Base-by-base conservation (phyloP, 257 asterid species). In the Nicotiana paniculata region DNA sequence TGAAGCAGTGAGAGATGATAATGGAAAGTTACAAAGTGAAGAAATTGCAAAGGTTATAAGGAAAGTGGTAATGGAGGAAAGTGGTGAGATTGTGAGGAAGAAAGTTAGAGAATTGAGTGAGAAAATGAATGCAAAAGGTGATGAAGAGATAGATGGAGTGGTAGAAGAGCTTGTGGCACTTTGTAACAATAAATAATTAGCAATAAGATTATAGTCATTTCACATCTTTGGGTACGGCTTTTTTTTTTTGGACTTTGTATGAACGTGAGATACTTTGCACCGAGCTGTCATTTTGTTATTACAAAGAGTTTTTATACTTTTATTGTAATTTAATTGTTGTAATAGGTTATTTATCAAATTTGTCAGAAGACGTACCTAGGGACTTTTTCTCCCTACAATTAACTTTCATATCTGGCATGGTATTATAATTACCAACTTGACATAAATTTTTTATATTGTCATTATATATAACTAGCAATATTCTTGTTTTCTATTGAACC, bases 131-230 rank as follows among this genome's bases (percentile, higher is more conserved):
- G 72, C 59, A 5, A 80, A 88, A 24, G 91, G 85, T 1, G 90
- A 88, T 43, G 82, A 87, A 28, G 93, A 88, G 77, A 86, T 87
- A 8, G 91, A 90, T 30, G 84, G 76, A 4, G 89, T 87, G 18
- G 90, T 84, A 6, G 30, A 81, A 30, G 87, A 85, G 81, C n/a
- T 90, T 21, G 67, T 82, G 24, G 82, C 82, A 77, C 81, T 86
- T 57, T 86, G 88, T 54, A 21, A 15, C 4, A 54, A 77, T 13
- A 37, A 81, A 55, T 46, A 46, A 70, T 9, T n/a, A 46, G 24
- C 85, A 81, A 54, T 5, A n/a, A 9, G 83, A 15, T 18, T 24
- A 4, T 21, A 76, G 64, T 11, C 57, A 51, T 51, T 53, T 51
- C 2, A 39, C 9, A 6, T 39, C 3, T 3, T 32, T 7, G 2